Evolutionary conservation across 2,329 filamentous ascomycete species (phyloP), one percentile per base, ranked within the genome.

Genomic region (Exophiala xenobiotica): DNA sequence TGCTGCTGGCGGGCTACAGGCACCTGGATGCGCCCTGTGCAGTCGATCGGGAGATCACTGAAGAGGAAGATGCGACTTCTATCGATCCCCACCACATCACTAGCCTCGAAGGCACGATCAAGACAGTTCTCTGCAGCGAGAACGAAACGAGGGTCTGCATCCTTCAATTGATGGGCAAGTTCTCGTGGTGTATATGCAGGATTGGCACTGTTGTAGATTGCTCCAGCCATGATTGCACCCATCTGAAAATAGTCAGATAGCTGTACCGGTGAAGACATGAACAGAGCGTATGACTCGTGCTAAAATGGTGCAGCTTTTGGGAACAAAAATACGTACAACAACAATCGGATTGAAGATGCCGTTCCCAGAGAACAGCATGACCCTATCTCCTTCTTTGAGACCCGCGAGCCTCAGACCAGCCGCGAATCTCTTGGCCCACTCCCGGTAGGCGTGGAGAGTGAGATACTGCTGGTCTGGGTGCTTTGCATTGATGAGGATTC

Each of bases 391-490:
- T 24, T 67, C 63, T 46, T 73, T 33, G 20, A 57, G 35, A 11
- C 54, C 54, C 12, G 35, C 29, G 5, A 22, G 41, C 4, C 22
- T 19, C 41, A 82, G 69, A 0, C 80, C 80, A 6, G 77, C 77
- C 1, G 87, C 88, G 26, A 93, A 70, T 11, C 87, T 82, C 67
- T 90, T 86, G 26, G 83, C 78, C 74, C 87, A 85, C 57, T 85
- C 74, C 18, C 88, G 83, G 66, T 85, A 88, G 53, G 79, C 76
- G 57, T 77, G 65, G 31, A 80, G 73, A 3, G 84, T 87, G 31
- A 93, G 73, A 59, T 77, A 82, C 61, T 86, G 82, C 6, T 79
- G 83, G 5, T 87, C 79, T 1, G 88, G 85, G 1, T 78, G 73
- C 27, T 81, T 77, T 6, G 86, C 80, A 61, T 90, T 87, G 45